Evolutionary conservation across 1,284 basidiomycete genomes (phyloP), one percentile per base, ranked within the genome.

Genomic region (Fomitopsis schrenkii): DNA sequence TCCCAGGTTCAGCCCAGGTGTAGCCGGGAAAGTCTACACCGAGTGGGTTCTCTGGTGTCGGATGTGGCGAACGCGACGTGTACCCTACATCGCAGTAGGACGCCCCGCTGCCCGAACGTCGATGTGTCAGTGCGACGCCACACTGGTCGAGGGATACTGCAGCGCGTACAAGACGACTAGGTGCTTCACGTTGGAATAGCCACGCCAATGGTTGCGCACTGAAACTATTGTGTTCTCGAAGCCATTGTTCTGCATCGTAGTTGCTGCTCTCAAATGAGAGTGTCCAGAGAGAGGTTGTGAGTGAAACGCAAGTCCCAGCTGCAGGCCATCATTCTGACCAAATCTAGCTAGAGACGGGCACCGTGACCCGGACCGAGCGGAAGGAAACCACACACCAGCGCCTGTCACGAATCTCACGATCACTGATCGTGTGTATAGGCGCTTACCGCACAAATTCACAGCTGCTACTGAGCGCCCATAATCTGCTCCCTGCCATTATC

Each of bases 71-170:
- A 8, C 53, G 63, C 48, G 61, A 56, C 56, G 46, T 35, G 58
- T 74, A 76, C 26, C 75, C 74, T 14, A 83, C 75, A 57, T 76
- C 74, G 62, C 80, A 82, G 67, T 83, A 84, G 0, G 82, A 85
- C 63, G 82, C 83, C 22, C 83, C 83, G 63, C 83, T 85, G 62
- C 35, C 30, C 4, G 19, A 53, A 30, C 17, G 48, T 53, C 41
- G 55, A 46, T 3, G 22, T 41, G 58, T 19, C 56, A 60, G 36
- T 40, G 44, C 30, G 10, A 52, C 44, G 54, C 41, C 52, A 54
- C 35, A 38, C 19, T 8, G 19, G 22, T 6, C 9, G 8, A 6
- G 42, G 35, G 38, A 33, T 40, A 15, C 26, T 4, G 14, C 8
- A 17, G 10, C 5, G 42, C 58, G 35, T 36, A 59, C 58, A 59